These are phyloP conservation scores for Arthrobotrys entomopaga DNA, from an alignment of 2,329 filamentous ascomycete species.

Conservation along the genomic window DNA sequence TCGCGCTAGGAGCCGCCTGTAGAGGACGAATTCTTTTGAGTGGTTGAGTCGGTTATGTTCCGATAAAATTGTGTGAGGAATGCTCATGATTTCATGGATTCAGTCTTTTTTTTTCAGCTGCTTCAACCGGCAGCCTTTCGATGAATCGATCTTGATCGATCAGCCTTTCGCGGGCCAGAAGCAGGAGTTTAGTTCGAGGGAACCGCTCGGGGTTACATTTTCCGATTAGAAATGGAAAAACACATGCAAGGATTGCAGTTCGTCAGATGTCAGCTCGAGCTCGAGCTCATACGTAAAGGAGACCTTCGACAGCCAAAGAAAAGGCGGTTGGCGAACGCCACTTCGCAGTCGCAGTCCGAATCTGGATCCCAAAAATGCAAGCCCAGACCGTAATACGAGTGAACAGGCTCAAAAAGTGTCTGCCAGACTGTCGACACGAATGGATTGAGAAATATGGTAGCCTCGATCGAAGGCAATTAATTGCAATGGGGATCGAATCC, in stretches of 20 bases:
- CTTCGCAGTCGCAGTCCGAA: slow-evolving; percentile 41
- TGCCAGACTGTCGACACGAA: slow-evolving; percentile 41
- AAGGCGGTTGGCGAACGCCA: slow-evolving; percentile 35
- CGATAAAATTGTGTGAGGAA: slow-evolving; percentile 23
- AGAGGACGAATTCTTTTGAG: slow-evolving; percentile 11
- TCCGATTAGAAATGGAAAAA: slow-evolving; percentile 22
- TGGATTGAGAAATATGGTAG: slow-evolving; percentile 7
- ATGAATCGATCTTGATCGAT: slow-evolving; percentile 15
- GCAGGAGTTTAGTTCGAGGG: slow-evolving; percentile 15
- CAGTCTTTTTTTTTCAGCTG: slow-evolving; percentile 13
- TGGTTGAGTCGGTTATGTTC: slow-evolving; percentile 26
- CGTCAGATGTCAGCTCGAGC: slow-evolving; percentile 35
- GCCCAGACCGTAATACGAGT: slow-evolving; percentile 29
- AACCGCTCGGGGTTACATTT: slow-evolving; percentile 21
- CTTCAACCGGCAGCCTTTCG: slow-evolving; percentile 35
- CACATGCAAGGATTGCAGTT: slow-evolving; percentile 34
- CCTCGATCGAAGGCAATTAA: slow-evolving; percentile 10
- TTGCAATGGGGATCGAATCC: slow-evolving; percentile 22
- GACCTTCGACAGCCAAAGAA: slow-evolving; percentile 11
- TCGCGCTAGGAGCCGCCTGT: slow-evolving; percentile 51
- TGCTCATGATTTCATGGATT: slow-evolving; percentile 32
- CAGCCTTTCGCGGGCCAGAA: slow-evolving; percentile 26
- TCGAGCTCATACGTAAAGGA: slow-evolving; percentile 31
- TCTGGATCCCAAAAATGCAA: slow-evolving; percentile 17
- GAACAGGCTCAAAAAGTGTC: slow-evolving; percentile 1